Evolutionary conservation across 1,284 basidiomycete species (phyloP).

Genomic region (Stygiomarasmius scandens): DNA sequence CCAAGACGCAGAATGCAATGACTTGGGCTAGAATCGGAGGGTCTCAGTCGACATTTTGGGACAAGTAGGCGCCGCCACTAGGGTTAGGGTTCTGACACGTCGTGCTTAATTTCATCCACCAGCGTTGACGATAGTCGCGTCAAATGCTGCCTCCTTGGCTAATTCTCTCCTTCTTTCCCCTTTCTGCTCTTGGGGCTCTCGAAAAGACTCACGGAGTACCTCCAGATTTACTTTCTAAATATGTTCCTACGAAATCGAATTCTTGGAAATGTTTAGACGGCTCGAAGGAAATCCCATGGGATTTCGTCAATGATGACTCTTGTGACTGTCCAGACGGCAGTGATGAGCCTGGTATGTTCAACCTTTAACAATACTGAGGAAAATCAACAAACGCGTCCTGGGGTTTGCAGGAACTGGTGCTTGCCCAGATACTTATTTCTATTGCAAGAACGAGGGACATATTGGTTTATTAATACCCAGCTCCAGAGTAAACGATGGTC

Average conservation of each 20-base stretch:
- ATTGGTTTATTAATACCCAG: slow-evolving; percentile 79
- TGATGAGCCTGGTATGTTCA: slow-evolving; percentile 80
- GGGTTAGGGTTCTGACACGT: slow-evolving; percentile 1
- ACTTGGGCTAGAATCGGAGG: too few species aligned
- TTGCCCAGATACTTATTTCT: slow-evolving; percentile 79
- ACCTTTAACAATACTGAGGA: neutral
- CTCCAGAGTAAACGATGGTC: slow-evolving; percentile 90
- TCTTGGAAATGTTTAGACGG: slow-evolving; percentile 77
- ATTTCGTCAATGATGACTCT: slow-evolving; percentile 90
- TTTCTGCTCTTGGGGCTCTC: slow-evolving; percentile 36
- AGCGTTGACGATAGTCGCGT: neutral
- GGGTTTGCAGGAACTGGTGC: slow-evolving; percentile 76
- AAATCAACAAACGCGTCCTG: slow-evolving; percentile 6
- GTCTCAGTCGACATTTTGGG: too few species aligned
- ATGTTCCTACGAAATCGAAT: slow-evolving; percentile 47
- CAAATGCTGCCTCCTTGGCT: slow-evolving; percentile 37
- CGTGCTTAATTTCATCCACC: neutral
- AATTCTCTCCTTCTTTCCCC: slow-evolving; percentile 39
- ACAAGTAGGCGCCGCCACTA: too few species aligned
- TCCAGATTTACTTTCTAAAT: slow-evolving; percentile 49
- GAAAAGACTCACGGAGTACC: slow-evolving; percentile 54
- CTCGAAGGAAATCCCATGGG: slow-evolving; percentile 72
- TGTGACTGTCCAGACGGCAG: slow-evolving; percentile 94
- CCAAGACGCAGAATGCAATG: too few species aligned
- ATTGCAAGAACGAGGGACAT: slow-evolving; percentile 90